Evolutionary conservation across 345 rosid genomes (phyloP).

Genomic region (Excoecaria agallocha): DNA sequence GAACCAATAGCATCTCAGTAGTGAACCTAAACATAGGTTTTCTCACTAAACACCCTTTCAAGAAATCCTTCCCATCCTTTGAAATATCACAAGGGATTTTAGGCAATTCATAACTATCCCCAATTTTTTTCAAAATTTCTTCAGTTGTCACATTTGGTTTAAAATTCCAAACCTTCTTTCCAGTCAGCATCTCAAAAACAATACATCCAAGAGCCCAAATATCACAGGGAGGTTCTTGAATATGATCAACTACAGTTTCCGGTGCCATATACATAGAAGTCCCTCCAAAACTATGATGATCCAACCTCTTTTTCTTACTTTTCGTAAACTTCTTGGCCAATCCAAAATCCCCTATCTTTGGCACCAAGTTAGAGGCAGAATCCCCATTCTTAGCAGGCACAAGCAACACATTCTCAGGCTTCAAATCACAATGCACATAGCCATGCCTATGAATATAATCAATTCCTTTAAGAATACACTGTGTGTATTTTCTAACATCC

Average conservation of each 20-base stretch:
- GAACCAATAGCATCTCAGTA: conserved; percentile 67
- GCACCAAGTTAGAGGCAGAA: not conserved
- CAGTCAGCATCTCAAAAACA: conserved; percentile 71
- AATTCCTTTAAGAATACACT: conserved; percentile 55
- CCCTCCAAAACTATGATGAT: conserved; percentile 43
- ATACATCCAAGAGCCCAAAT: conserved; percentile 88
- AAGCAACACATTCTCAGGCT: conserved; percentile 56
- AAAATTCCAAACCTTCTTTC: conserved; percentile 56
- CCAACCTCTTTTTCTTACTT: conserved; percentile 15
- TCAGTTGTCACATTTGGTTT: conserved; percentile 30
- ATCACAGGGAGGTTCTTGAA: conserved; percentile 67
- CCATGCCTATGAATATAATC: conserved; percentile 57
- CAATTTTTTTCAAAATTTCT: conserved; percentile 52
- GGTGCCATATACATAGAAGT: conserved; percentile 82
- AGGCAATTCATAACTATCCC: conserved; percentile 55
- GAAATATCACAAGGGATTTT: conserved; percentile 54
- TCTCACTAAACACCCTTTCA: conserved; percentile 55
- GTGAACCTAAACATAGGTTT: conserved; percentile 63
- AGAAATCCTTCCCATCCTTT: conserved; percentile 67
- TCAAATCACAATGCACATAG: conserved; percentile 68
- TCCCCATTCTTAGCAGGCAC: conserved; percentile 31
- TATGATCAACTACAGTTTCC: conserved; percentile 55
- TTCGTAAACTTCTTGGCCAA: conserved; percentile 44
- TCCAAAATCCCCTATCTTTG: conserved; percentile 72
- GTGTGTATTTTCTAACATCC: conserved; percentile 45